Base-by-base conservation (phyloP, 495 filamentous ascomycete genomes). In the Hamigera avellanea region DNA sequence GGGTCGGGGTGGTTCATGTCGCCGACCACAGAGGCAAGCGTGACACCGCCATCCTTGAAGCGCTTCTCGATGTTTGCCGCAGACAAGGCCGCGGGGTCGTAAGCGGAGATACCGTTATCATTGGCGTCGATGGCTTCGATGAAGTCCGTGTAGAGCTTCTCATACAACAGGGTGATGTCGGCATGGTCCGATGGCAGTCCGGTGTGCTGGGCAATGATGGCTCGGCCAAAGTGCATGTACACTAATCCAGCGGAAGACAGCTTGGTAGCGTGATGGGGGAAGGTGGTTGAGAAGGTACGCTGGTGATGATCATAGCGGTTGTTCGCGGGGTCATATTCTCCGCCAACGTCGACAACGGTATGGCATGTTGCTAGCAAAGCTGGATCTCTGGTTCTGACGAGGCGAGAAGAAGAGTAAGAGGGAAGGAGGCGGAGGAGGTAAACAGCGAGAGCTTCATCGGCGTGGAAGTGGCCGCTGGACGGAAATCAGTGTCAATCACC, bases 261-360 rank as follows among this genome's bases (percentile, higher is more conserved):
- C 67, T 91, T 95, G 26, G 91, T 98, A 23, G 56, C 52, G 39
- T 79, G 80, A 25, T 70, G 69, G 14, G 88, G 84, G 53, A 83
- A 86, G 26, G 76, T 83, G 41, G 84, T 83, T 37, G 56, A 52
- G 65, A 98, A 98, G 46, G 75, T 80, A 36, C 88, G 86, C 62
- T 98, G 91, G 72, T 98, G 91, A 67, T 98, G 91, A 59, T 98
- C 91, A 64, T 83, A 98, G 41, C 87, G 81, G 59, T 87, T 75
- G 40, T 48, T 57, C 15, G 69, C 45, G 19, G 85, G 53, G 48
- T 93, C 77, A 61, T 96, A 95, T 60, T 86, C 81, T 39, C 86
- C 87, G 51, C 87, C 83, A 6, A 96, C 91, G 50, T 98, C 91
- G 31, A 96, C 93, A 37, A 98, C 87, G 25, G 83, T 93, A 64